Conservation (phyloP, 441 rosid genomes). For the Populus tomentosa region DNA sequence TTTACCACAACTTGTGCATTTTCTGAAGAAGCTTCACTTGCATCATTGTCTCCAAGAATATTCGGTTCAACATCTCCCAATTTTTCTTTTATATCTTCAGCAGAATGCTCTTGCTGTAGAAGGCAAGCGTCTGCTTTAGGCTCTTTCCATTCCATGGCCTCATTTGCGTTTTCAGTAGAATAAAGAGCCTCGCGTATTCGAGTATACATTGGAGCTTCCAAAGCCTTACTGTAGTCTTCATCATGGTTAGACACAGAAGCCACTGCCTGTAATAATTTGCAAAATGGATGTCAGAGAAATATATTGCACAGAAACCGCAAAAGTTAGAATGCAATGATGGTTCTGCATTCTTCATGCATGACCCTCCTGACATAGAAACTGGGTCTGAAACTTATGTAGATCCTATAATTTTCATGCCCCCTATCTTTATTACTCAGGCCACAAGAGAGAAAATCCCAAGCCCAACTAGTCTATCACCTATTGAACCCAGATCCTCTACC, state of each 20-base stretch:
- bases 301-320: background rate
- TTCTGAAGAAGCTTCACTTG: constrained; percentile 17
- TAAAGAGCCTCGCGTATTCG: constrained; percentile 53
- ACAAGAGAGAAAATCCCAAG: background rate
- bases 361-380: constrained; percentile 3
- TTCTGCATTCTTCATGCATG: background rate
- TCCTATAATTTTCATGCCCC: background rate
- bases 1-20: constrained; percentile 11
- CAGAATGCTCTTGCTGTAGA: constrained; percentile 22
- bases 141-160: constrained; percentile 19
- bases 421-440: background rate
- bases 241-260: constrained; percentile 45
- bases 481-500: background rate
- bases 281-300: constrained; percentile 18
- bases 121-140: constrained; percentile 11
- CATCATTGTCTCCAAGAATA: constrained; percentile 13
- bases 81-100: constrained; percentile 9
- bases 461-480: background rate
- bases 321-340: constrained; percentile 9
- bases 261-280: constrained; percentile 50
- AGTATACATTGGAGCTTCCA: constrained; percentile 59
- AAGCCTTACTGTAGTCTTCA: constrained; percentile 59
- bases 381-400: background rate
- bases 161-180: constrained; percentile 26
- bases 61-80: constrained; percentile 15